phyloP scores from a whole-genome alignment of 805 yeast species.

The Metschnikowia orientalis region DNA sequence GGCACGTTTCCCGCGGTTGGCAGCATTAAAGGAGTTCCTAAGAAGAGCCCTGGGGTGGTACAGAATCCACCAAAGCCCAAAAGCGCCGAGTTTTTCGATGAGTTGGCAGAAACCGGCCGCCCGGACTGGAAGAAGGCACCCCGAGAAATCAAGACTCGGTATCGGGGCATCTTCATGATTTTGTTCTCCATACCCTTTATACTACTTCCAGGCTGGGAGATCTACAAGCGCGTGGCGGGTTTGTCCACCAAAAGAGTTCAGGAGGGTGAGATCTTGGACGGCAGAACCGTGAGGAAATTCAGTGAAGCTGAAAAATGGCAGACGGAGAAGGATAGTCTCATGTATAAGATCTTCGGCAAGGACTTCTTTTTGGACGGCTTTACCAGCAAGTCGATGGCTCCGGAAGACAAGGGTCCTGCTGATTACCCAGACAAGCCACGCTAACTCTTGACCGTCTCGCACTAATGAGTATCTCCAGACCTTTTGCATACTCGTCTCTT shows the following conservation, averaged over 20 bases:
- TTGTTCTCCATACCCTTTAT: conserved; percentile 37
- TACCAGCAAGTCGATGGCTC: conserved; percentile 37
- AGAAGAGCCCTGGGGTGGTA: conserved; percentile 1
- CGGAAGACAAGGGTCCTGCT: conserved; percentile 6
- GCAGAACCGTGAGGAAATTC: conserved; percentile 29
- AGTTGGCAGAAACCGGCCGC: conserved; percentile 36
- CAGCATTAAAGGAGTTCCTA: conserved; percentile 2
- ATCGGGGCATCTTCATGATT: conserved; percentile 35
- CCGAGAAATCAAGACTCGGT: conserved; percentile 30
- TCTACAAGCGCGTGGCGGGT: conserved; percentile 36
- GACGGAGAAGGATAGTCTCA: conserved; percentile 32
- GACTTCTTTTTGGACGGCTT: conserved; percentile 43
- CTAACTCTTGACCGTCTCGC: background rate
- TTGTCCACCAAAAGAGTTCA: conserved; percentile 37
- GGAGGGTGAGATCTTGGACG: conserved; percentile 37
- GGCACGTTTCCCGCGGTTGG: conserved; percentile 10
- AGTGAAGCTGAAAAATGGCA: conserved; percentile 40
- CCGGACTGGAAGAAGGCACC: conserved; percentile 45
- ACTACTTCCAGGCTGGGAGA: conserved; percentile 30
- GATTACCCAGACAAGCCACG: background rate
- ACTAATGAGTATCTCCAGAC: background rate
- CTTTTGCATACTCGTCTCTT: background rate
- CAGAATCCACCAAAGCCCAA: conserved; percentile 14
- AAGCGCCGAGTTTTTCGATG: conserved; percentile 30
- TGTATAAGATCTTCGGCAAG: conserved; percentile 37